These are phyloP conservation scores for Yamadazyma laniorum DNA, from an alignment of 805 yeast genomes.

Conservation along the genomic window DNA sequence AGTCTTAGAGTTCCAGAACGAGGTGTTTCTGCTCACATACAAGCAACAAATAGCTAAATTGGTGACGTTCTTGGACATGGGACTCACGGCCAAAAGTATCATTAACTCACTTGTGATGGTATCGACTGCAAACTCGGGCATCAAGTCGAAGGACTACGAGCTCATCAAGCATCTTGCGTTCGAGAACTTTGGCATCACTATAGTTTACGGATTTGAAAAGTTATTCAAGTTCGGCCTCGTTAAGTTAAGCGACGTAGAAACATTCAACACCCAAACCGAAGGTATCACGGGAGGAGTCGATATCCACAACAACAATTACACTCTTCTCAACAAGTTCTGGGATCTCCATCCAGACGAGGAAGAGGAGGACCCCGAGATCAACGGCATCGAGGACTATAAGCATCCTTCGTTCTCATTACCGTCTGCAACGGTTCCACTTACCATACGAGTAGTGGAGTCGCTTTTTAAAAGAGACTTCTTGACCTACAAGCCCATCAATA, in stretches of 20 bases:
- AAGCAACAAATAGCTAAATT: constrained; percentile 27
- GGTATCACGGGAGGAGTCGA: constrained; percentile 36
- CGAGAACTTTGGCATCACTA: constrained; percentile 63
- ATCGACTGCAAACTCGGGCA: constrained; percentile 64
- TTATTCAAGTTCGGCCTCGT: constrained; percentile 50
- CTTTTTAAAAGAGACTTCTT: constrained; percentile 58
- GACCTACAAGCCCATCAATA: constrained; percentile 38
- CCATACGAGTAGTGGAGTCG: constrained; percentile 65
- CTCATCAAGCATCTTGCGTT: constrained; percentile 53
- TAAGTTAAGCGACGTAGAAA: constrained; percentile 25
- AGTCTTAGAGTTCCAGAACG: constrained; percentile 65
- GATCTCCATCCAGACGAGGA: constrained; percentile 46
- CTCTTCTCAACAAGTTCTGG: constrained; percentile 43
- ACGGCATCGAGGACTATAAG: constrained; percentile 28
- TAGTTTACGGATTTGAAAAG: constrained; percentile 46
- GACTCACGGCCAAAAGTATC: constrained; percentile 40
- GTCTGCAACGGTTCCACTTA: constrained; percentile 73
- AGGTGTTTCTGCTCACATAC: constrained; percentile 50
- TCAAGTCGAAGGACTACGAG: constrained; percentile 62
- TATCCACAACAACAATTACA: constrained; percentile 30
- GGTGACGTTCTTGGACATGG: constrained; percentile 39
- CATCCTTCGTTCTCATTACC: constrained; percentile 67
- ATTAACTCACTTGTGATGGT: constrained; percentile 57
- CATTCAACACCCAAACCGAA: constrained; percentile 19
- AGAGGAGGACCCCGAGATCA: constrained; percentile 13